Base-by-base conservation (phyloP, 1,139 yeast species). In the Fermentozyma sake region DNA sequence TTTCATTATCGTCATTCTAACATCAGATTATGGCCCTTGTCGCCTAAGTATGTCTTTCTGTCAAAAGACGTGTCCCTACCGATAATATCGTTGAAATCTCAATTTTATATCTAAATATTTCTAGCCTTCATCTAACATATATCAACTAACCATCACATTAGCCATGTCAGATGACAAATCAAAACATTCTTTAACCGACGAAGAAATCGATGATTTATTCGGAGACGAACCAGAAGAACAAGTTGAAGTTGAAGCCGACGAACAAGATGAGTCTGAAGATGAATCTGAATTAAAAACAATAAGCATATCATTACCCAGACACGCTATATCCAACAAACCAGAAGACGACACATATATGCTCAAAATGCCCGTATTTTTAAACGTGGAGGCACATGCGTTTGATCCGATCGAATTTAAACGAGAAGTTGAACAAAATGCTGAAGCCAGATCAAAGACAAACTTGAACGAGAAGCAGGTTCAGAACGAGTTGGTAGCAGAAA, bases 331-430 rank as follows among this genome's bases (percentile, higher is more conserved):
- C 4, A 71, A 67, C 26, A 46, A 49, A 16, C 37, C 58, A 3
- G 68, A 62, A 31, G 46, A 46, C 2, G 72, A 69, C 23, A 66
- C 76, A 4, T 74, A 69, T 40, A 61, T 72, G 35, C 72, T 85
- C 33, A 80, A 81, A 38, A 62, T 89, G 39, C 98, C 97, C 2
- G 79, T 85, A 14, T 89, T 85, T 46, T 60, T 91, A 38, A 76
- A 76, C 31, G 76, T 87, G 20, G 95, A 87, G 35, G 83, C 96
- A 3, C 76, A 76, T 37, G 95, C 96, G 20, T 91, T 89, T 52
- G 95, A 89, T 42, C 84, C 94, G 3, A 68, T 67, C 16, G 74
- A 67, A 29, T 86, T 84, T 52, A 75, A 61, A 42, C 75, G 74
- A 30, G 65, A 64, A 33, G 72, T 76, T 22, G 61, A 67, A 13